phyloP scores from a whole-genome alignment of 352 stramenopile genomes.

The Elongisporangium senticosum region DNA sequence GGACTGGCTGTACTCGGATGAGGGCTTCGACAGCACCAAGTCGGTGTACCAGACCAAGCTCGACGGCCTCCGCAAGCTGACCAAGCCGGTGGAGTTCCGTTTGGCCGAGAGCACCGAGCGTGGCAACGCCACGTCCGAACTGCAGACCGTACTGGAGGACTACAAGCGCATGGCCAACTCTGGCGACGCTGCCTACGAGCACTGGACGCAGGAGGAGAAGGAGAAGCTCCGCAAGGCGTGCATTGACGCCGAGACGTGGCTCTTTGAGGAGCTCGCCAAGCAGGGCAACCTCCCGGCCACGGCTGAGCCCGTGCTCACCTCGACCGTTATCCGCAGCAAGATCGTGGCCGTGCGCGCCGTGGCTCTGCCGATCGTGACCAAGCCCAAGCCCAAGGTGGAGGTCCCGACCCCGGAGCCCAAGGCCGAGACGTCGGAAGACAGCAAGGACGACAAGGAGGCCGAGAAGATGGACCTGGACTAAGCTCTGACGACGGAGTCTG shows the following conservation, averaged over 20 bases:
- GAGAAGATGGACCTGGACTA: constrained; percentile 89
- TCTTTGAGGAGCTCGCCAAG: constrained; percentile 95
- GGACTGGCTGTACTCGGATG: constrained; percentile 99
- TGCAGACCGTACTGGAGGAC: constrained; percentile 92
- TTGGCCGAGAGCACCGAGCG: constrained; percentile 89
- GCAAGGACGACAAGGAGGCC: constrained; percentile 20
- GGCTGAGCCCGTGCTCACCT: constrained; percentile 90
- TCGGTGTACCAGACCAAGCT: constrained; percentile 96
- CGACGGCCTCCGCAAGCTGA: constrained; percentile 89
- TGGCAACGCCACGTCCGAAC: constrained; percentile 79
- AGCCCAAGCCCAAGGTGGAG: constrained; percentile 92
- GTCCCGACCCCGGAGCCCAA: constrained; percentile 39
- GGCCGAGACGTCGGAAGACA: constrained; percentile 23
- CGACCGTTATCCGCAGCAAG: constrained; percentile 86
- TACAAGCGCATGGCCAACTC: constrained; percentile 95
- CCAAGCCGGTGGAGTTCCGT: constrained; percentile 92
- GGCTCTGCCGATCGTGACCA: constrained; percentile 94
- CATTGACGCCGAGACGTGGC: constrained; percentile 90
- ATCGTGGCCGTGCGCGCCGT: constrained; percentile 85
- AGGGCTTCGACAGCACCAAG: constrained; percentile 98
- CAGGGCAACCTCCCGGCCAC: constrained; percentile 85
- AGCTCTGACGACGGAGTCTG: constrained; percentile 10
- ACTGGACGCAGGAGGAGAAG: constrained; percentile 95
- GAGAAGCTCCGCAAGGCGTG: constrained; percentile 88
- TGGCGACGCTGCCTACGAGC: constrained; percentile 89